Evolutionary conservation across 805 yeast species (phyloP), one percentile per base, ranked within the genome.

Genomic region (Pichia deserticola): DNA sequence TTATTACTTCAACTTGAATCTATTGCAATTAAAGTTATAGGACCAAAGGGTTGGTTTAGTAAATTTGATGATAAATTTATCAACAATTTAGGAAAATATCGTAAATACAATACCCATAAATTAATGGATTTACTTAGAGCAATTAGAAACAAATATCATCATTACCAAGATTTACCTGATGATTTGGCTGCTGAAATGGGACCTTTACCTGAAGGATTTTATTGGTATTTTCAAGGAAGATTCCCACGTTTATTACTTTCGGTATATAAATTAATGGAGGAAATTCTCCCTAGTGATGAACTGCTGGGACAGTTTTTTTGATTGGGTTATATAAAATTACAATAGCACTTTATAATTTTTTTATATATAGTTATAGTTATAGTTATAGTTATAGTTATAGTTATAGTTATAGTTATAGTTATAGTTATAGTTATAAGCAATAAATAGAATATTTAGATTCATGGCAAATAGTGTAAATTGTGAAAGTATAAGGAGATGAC

Each of bases 61-160:
- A 77, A 76, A 57, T 83, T 93, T 63, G 95, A 89, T 59, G 61
- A 69, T n/a, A 69, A 73, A 13, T 86, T 92, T 60, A 74, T 87
- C 70, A 86, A 83, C 33, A 89, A 92, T 61, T 72, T 93, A 55
- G 97, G 96, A 20, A 88, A 87, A 61, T 93, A 89, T 64, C 76
- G 99, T 57, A 90, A 89, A 65, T 93, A 93, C 64, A 84, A 84
- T 55, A 77, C 85, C 0, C 80, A 77, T 50, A 86, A 82, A 58
- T 67, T 93, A 42, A 80, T 89, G 82, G 99, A 93, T 64, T 68
- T 93, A 46, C 67, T 93, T 51, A 73, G 99, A 51, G 97, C 97
- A 0, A 66, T 93, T 57, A 75, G 99, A 59, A 93, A 93, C 69
- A 93, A 93, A 65, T 84, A 88, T 60, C 98, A 93, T 65, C 99